phyloP scores from a whole-genome alignment of 2,329 filamentous ascomycete genomes.

The Ceratocystis smalleyi region DNA sequence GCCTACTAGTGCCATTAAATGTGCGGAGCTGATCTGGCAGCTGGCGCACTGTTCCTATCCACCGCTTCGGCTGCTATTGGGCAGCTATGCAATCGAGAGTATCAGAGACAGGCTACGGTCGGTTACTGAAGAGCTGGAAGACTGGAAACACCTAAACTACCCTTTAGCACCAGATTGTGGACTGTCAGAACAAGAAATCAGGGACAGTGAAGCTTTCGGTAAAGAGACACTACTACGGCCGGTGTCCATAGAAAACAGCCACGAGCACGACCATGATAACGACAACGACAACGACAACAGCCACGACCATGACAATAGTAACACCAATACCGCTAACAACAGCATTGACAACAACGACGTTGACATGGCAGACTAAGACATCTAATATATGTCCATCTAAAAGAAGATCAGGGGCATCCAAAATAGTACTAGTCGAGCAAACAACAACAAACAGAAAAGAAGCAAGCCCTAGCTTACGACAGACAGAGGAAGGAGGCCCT shows the following conservation, averaged over 20 bases:
- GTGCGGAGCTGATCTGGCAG: conserved; percentile 87
- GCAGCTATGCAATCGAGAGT: conserved; percentile 90
- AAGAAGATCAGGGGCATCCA: not conserved
- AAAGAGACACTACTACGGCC: not conserved
- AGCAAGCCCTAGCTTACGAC: not conserved
- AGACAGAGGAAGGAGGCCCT: conserved; percentile 4
- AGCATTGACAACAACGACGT: conserved; percentile 1
- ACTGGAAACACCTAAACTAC: conserved; percentile 74
- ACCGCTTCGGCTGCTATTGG: conserved; percentile 69
- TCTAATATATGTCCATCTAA: not conserved
- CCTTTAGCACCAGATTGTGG: conserved; percentile 15
- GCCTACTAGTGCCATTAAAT: conserved; percentile 82
- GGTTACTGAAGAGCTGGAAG: conserved; percentile 87
- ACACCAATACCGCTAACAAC: no score
- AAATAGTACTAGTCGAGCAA: not conserved
- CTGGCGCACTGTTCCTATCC: conserved; percentile 90
- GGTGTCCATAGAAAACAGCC: not conserved
- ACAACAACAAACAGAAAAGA: not conserved
- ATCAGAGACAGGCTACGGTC: conserved; percentile 77
- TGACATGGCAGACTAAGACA: conserved; percentile 14
- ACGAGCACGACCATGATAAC: conserved; percentile 10
- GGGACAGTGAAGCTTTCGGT: conserved; percentile 7
- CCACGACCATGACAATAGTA: no score
- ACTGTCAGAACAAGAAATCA: conserved; percentile 14
- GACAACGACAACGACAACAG: not conserved